A percentile compares a stretch with the other conserved stretches of the same genome.
Evolutionary conservation across 2,329 filamentous ascomycete species (phyloP).

Genomic region (Remersonia thermophila): DNA sequence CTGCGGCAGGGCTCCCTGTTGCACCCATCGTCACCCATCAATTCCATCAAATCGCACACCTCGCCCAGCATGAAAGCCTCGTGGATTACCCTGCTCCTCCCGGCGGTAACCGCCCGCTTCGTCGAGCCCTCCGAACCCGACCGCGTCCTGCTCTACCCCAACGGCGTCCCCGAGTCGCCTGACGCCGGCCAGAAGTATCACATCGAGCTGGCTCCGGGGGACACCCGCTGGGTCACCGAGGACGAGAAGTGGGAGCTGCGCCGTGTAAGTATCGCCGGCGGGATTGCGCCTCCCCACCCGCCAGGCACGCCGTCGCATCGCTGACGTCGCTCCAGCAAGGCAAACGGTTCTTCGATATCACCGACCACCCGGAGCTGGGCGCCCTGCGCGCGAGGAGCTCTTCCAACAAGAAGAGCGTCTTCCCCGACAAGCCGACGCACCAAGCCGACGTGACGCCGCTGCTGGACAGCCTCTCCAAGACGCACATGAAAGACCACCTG

Average conservation of each 20-base stretch:
- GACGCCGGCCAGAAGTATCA: slow-evolving; percentile 46
- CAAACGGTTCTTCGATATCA: slow-evolving; percentile 89
- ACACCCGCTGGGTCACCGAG: slow-evolving; percentile 80
- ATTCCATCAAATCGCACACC: background rate
- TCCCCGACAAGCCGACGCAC: slow-evolving; percentile 29
- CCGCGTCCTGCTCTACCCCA: slow-evolving; percentile 36
- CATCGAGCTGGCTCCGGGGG: slow-evolving; percentile 73
- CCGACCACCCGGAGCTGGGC: slow-evolving; percentile 56
- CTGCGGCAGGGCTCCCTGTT: no score
- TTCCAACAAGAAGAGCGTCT: slow-evolving; percentile 39
- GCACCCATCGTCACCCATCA: no score
- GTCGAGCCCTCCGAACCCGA: slow-evolving; percentile 39
- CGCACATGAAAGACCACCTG: slow-evolving; percentile 65
- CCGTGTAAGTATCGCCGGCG: slow-evolving; percentile 47
- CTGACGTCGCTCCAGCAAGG: slow-evolving; percentile 47
- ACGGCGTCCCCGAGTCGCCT: slow-evolving; percentile 23
- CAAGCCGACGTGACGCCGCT: slow-evolving; percentile 56
- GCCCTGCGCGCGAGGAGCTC: slow-evolving; percentile 22
- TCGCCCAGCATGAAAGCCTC: slow-evolving; percentile 36
- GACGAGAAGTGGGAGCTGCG: slow-evolving; percentile 90
- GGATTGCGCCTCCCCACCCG: no score
- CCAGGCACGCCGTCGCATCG: no score
- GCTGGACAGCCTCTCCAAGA: slow-evolving; percentile 56
- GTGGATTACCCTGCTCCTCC: slow-evolving; percentile 42
- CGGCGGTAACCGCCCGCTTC: slow-evolving; percentile 43